Evolutionary conservation across 768 basidiomycete genomes (phyloP).

Genomic region (Mycena albidolilacea): DNA sequence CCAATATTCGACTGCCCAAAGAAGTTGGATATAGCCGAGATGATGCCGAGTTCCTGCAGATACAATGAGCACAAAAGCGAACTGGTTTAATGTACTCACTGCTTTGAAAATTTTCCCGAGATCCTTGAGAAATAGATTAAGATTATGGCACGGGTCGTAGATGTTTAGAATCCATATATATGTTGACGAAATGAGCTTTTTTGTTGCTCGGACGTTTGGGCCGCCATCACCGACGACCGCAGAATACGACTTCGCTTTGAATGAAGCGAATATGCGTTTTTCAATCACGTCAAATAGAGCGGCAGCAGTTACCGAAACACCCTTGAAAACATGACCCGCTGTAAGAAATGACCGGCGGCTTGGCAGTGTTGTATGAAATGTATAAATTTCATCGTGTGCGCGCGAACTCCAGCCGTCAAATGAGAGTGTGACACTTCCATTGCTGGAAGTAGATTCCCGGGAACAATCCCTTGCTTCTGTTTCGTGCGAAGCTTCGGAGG

Average conservation of each 20-base stretch:
- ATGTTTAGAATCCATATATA: constrained; percentile 48
- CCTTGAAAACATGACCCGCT: too few relatives aligned
- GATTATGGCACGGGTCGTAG: constrained; percentile 49
- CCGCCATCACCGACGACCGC: too few relatives aligned
- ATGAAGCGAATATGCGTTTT: too few relatives aligned
- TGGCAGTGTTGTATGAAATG: too few relatives aligned
- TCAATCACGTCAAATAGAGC: too few relatives aligned
- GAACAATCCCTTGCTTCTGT: constrained; percentile 5
- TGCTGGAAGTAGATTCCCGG: neutral
- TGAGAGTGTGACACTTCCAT: constrained; percentile 22
- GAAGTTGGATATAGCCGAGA: constrained; percentile 34
- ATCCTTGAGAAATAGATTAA: constrained; percentile 49
- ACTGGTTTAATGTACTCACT: constrained; percentile 24
- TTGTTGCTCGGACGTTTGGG: constrained; percentile 20
- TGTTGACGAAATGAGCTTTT: constrained; percentile 25
- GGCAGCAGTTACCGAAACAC: too few relatives aligned
- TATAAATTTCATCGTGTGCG: neutral
- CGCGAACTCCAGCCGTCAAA: constrained; percentile 30
- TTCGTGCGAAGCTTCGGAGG: constrained; percentile 15
- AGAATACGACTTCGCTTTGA: too few relatives aligned
- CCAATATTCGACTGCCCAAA: constrained; percentile 45
- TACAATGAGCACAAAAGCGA: constrained; percentile 10
- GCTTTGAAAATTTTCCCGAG: constrained; percentile 48
- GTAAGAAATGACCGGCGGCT: too few relatives aligned
- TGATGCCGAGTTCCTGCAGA: constrained; percentile 41